Percentiles rank a stretch among this genome's conserved stretches.
phyloP scores from a whole-genome alignment of 768 basidiomycete species.

The Dioszegia crocea region DNA sequence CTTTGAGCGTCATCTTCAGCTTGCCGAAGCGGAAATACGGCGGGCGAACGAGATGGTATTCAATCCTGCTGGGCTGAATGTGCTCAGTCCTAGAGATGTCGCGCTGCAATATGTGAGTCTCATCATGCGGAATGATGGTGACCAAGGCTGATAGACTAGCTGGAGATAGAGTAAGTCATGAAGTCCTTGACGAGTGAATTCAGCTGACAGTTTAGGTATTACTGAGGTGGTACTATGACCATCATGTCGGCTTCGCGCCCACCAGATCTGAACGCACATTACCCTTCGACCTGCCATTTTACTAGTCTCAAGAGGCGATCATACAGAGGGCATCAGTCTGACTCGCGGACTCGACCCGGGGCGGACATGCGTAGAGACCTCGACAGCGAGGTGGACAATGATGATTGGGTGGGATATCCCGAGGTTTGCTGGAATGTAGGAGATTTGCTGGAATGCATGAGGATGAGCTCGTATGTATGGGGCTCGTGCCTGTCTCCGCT shows the following conservation, averaged over 20 bases:
- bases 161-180: constrained; percentile 70
- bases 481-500: too few relatives aligned
- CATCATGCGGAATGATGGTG: neutral
- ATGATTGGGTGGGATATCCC: too few relatives aligned
- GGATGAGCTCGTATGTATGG: too few relatives aligned
- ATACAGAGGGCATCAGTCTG: too few relatives aligned
- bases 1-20: constrained; percentile 82
- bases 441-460: too few relatives aligned
- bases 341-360: too few relatives aligned
- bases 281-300: too few relatives aligned
- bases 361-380: too few relatives aligned
- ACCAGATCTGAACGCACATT: neutral
- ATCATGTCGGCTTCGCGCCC: too few relatives aligned
- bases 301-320: too few relatives aligned
- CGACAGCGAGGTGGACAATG: too few relatives aligned
- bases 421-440: too few relatives aligned
- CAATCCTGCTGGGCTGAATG: constrained; percentile 80
- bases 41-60: constrained; percentile 68
- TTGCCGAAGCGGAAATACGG: constrained; percentile 62
- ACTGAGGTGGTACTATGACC: neutral
- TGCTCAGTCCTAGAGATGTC: constrained; percentile 76
- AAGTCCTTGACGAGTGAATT: neutral
- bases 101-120: constrained; percentile 83
- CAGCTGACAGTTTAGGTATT: constrained; percentile 2
- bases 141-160: constrained; percentile 53